phyloP scores from a whole-genome alignment of 805 yeast species.

The Zygoascus biomembranicola region DNA sequence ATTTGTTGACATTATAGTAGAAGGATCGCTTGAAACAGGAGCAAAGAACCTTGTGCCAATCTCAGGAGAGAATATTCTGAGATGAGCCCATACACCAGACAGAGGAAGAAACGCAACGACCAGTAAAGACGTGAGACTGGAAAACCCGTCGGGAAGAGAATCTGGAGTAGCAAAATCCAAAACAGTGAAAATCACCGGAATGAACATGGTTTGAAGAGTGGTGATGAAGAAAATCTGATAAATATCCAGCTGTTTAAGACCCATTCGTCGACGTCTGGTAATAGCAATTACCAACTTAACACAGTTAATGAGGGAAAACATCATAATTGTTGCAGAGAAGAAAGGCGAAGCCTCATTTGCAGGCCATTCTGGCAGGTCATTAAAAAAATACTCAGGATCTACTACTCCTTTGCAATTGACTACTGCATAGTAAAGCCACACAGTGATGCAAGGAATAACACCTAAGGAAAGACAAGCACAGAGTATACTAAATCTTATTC shows the following conservation, averaged over 20 bases:
- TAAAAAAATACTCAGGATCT: conserved; percentile 37
- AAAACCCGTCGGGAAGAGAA: conserved; percentile 32
- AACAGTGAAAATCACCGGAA: conserved; percentile 66
- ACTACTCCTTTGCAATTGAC: conserved; percentile 31
- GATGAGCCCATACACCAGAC: conserved; percentile 76
- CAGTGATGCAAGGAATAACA: conserved; percentile 47
- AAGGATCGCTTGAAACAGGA: neutral
- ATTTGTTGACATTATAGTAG: neutral
- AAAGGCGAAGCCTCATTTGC: conserved; percentile 35
- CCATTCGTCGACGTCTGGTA: conserved; percentile 63
- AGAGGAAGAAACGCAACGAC: conserved; percentile 71
- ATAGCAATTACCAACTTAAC: conserved; percentile 64
- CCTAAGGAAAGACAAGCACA: conserved; percentile 35
- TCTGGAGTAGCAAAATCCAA: conserved; percentile 38
- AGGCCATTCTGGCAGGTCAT: conserved; percentile 33
- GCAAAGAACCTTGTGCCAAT: neutral
- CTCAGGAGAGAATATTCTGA: conserved; percentile 5
- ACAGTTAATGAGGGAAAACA: conserved; percentile 52
- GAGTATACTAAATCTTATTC: conserved; percentile 40
- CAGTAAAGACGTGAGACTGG: conserved; percentile 49
- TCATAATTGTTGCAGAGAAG: conserved; percentile 59
- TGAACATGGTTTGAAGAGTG: conserved; percentile 71
- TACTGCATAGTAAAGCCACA: conserved; percentile 47
- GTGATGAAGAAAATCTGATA: conserved; percentile 74
- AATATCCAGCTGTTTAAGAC: conserved; percentile 74